phyloP scores from a whole-genome alignment of 2,329 filamentous ascomycete species.

The Botrytis medusae region DNA sequence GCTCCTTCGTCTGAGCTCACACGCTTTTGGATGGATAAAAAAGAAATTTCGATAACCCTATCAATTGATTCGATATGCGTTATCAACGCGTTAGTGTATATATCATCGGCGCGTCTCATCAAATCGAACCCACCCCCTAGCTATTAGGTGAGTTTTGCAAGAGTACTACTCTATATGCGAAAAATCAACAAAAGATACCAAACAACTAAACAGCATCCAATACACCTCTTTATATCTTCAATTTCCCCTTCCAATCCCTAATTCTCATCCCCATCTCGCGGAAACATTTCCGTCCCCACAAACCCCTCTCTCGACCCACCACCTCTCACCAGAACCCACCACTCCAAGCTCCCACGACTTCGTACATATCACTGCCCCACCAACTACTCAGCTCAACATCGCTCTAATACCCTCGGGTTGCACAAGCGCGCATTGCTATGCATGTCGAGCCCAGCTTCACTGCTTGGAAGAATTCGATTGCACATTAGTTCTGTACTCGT shows the following conservation, averaged over 20 bases:
- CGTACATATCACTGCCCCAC: not conserved
- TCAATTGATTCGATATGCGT: not conserved
- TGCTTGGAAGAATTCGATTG: not conserved
- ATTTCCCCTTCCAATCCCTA: not conserved
- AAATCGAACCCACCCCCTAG: not conserved
- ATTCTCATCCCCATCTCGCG: not conserved
- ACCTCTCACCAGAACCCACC: not conserved
- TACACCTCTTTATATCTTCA: not conserved
- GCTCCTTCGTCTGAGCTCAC: not conserved
- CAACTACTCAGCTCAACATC: not conserved
- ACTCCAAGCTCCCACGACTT: not conserved
- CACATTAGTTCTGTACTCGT: not conserved
- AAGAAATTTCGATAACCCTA: too few relatives aligned
- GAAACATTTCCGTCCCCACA: slow-evolving; percentile 7
- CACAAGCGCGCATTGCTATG: not conserved
- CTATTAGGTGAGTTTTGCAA: not conserved
- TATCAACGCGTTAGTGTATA: not conserved
- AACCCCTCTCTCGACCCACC: not conserved
- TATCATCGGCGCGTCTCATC: not conserved
- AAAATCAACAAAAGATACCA: not conserved
- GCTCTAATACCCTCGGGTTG: not conserved
- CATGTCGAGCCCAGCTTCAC: not conserved
- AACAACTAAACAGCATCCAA: too few relatives aligned
- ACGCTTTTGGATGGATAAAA: not conserved
- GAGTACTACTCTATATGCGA: not conserved